These are phyloP conservation scores for Thalassiosira mediterranea DNA, from an alignment of 352 stramenopile genomes.

Conservation along the genomic window DNA sequence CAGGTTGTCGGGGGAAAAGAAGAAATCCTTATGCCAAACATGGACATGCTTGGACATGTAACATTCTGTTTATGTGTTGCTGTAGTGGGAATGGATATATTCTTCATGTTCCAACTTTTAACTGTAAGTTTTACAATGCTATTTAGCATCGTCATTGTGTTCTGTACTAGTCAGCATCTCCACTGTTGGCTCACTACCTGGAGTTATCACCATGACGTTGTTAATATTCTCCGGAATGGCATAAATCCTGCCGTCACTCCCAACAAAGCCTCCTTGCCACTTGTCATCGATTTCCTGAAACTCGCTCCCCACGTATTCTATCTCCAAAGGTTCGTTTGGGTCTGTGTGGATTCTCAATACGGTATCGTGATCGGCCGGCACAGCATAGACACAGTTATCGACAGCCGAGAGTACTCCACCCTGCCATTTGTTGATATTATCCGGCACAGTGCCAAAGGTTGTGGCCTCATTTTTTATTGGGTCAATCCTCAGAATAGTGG, in stretches of 20 bases:
- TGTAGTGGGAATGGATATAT: too few species aligned
- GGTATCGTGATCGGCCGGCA: constrained; percentile 60
- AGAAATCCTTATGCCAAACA: too few species aligned
- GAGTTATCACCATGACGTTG: constrained; percentile 72
- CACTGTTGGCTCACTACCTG: constrained; percentile 13
- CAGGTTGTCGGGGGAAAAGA: too few species aligned
- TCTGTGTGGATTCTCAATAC: constrained; percentile 71
- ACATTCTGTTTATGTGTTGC: too few species aligned
- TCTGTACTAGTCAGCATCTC: constrained; percentile 45
- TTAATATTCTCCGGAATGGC: constrained; percentile 78
- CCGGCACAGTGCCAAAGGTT: constrained; percentile 44
- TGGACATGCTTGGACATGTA: too few species aligned
- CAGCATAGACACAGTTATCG: constrained; percentile 75
- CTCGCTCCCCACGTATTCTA: constrained; percentile 42
- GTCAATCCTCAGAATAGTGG: constrained; percentile 50
- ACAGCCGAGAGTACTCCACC: constrained; percentile 56
- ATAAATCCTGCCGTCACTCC: constrained; percentile 72
- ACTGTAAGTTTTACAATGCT: too few species aligned
- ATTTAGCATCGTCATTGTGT: too few species aligned
- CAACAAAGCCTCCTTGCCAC: constrained; percentile 75
- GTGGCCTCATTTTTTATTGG: constrained; percentile 48
- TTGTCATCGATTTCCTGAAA: constrained; percentile 74
- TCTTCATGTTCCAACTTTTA: too few species aligned
- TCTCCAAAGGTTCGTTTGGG: constrained; percentile 19
- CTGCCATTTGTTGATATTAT: constrained; percentile 48